Conservation (phyloP, 192 early-diverging fungal species). For the Coemansia sp. region DNA sequence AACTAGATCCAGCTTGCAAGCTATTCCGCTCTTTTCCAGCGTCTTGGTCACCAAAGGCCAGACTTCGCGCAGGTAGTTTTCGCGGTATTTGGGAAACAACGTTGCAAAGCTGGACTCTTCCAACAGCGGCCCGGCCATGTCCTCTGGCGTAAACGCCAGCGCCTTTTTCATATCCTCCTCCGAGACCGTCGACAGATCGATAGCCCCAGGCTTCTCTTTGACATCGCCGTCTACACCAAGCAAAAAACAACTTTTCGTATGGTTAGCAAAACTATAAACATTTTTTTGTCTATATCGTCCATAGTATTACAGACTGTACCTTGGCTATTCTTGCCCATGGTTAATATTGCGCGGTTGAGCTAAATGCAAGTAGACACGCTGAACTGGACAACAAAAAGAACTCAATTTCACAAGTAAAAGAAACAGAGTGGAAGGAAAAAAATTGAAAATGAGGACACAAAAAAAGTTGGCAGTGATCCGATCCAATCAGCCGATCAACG, state of each 20-base stretch:
- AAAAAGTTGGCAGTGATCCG: not conserved
- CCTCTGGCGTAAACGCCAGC: slow-evolving; percentile 78
- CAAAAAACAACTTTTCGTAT: not conserved
- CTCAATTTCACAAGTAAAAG: no score
- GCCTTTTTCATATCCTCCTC: slow-evolving; percentile 72
- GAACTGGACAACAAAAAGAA: no score
- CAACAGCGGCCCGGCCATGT: slow-evolving; percentile 67
- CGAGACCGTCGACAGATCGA: slow-evolving; percentile 32
- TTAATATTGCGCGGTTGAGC: not conserved
- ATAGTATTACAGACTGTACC: not conserved
- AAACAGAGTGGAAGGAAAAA: not conserved
- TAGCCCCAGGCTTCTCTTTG: slow-evolving; percentile 26
- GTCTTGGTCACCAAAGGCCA: slow-evolving; percentile 86
- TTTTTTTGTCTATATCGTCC: not conserved
- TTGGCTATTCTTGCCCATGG: slow-evolving; percentile 7
- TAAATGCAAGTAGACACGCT: not conserved
- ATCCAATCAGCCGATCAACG: not conserved
- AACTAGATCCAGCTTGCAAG: slow-evolving; percentile 88
- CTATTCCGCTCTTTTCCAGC: slow-evolving; percentile 83
- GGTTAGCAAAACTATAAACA: not conserved
- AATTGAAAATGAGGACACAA: not conserved
- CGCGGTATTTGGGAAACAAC: slow-evolving; percentile 97
- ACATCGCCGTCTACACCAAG: slow-evolving; percentile 1
- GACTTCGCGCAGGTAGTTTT: slow-evolving; percentile 86
- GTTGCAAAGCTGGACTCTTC: slow-evolving; percentile 98